These are phyloP conservation scores for Metahyphopichia silvanorum DNA, from an alignment of 805 yeast species.

Conservation along the genomic window DNA sequence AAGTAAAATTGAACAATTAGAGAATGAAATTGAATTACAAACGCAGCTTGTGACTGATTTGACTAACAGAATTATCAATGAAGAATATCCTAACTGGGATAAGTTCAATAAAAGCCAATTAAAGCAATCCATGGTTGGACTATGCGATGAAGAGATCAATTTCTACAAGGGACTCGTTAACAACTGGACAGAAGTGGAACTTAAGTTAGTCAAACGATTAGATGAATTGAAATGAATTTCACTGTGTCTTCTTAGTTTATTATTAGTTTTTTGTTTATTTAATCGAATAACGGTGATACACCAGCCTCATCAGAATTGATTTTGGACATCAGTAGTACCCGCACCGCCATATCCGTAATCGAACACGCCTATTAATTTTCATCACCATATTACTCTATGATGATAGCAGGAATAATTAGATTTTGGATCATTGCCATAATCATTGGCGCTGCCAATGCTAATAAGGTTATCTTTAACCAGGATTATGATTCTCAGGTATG, in stretches of 20 bases:
- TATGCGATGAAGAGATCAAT: constrained; percentile 73
- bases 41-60: constrained; percentile 44
- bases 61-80: constrained; percentile 44
- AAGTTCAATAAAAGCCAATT: constrained; percentile 75
- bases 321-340: no score
- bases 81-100: constrained; percentile 68
- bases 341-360: no score
- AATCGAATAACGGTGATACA: no score
- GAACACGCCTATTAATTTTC: no score
- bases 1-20: constrained; percentile 39
- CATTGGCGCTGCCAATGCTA: constrained; percentile 23
- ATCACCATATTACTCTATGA: no score
- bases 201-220: constrained; percentile 20
- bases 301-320: no score
- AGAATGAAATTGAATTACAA: constrained; percentile 42
- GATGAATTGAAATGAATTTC: constrained; percentile 15
- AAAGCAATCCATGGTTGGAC: constrained; percentile 61
- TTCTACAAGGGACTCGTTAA: constrained; percentile 67
- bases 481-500: constrained; percentile 61
- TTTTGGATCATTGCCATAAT: neutral
- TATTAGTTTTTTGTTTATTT: no score
- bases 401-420: neutral
- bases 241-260: no score
- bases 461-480: constrained; percentile 47
- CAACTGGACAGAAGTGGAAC: constrained; percentile 65